A percentile compares a stretch with the other conserved stretches of the same genome.
Conservation (phyloP, 164 flowering plant species). For the Chimonanthus praecox region DNA sequence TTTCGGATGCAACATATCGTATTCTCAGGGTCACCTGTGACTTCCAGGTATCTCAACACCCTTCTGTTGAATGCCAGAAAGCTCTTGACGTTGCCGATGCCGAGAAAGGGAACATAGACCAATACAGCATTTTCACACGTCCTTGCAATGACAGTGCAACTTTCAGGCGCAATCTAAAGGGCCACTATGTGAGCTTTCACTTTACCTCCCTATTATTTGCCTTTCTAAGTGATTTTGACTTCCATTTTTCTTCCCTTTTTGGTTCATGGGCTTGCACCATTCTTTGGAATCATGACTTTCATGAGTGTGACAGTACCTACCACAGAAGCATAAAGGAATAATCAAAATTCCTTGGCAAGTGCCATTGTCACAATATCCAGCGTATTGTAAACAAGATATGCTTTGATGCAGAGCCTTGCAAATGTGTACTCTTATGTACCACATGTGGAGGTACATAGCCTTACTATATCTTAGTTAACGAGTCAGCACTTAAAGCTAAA, state of each 20-base stretch:
- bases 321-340: too few relatives aligned
- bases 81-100: slow-evolving; percentile 47
- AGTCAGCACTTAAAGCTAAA: not conserved
- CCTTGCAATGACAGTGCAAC: slow-evolving; percentile 63
- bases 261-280: too few relatives aligned
- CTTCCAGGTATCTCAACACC: slow-evolving; percentile 59
- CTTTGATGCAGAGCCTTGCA: not conserved
- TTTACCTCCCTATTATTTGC: not conserved
- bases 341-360: too few relatives aligned
- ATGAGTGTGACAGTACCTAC: too few relatives aligned
- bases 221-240: not conserved
- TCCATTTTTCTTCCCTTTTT: too few relatives aligned
- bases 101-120: slow-evolving; percentile 87
- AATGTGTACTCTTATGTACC: not conserved
- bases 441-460: not conserved
- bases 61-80: slow-evolving; percentile 55
- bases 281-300: too few relatives aligned
- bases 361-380: too few relatives aligned
- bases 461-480: not conserved
- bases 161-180: slow-evolving; percentile 49
- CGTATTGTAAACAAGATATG: not conserved
- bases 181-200: slow-evolving; percentile 70
- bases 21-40: slow-evolving; percentile 45
- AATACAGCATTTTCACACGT: slow-evolving; percentile 80
- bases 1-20: slow-evolving; percentile 82